Conservation (phyloP, 805 yeast species). For the Cyberlindnera japonica region DNA sequence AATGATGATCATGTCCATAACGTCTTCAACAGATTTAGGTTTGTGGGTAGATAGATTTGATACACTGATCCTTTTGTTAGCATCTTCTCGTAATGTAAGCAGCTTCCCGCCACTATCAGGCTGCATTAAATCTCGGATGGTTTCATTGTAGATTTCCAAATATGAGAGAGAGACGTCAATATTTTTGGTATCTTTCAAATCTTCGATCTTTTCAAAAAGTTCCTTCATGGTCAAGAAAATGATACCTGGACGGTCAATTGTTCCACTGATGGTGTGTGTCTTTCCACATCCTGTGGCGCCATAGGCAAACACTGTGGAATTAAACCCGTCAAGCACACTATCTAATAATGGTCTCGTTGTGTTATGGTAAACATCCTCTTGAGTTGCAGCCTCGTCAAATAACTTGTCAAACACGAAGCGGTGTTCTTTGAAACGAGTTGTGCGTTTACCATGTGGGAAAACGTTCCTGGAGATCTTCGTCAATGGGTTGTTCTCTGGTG, state of each 20-base stretch:
- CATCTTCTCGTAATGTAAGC: slow-evolving; percentile 68
- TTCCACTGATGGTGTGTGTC: slow-evolving; percentile 85
- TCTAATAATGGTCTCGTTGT: slow-evolving; percentile 74
- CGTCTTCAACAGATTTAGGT: slow-evolving; percentile 63
- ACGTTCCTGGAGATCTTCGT: slow-evolving; percentile 30
- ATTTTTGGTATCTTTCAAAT: slow-evolving; percentile 46
- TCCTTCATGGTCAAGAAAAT: slow-evolving; percentile 77
- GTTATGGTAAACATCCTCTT: slow-evolving; percentile 58
- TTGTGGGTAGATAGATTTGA: slow-evolving; percentile 62
- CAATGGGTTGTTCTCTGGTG: slow-evolving; percentile 65
- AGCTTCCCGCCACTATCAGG: slow-evolving; percentile 48
- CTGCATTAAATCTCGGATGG: slow-evolving; percentile 71
- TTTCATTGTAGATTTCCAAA: slow-evolving; percentile 88
- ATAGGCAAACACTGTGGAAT: slow-evolving; percentile 91
- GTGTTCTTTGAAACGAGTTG: slow-evolving; percentile 61
- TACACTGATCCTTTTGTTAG: slow-evolving; percentile 60
- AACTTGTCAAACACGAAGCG: slow-evolving; percentile 78
- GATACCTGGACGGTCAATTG: slow-evolving; percentile 69
- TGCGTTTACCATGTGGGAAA: slow-evolving; percentile 36
- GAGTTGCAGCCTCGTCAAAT: slow-evolving; percentile 63
- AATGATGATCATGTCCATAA: slow-evolving; percentile 67
- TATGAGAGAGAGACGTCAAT: slow-evolving; percentile 67
- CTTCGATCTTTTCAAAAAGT: slow-evolving; percentile 59
- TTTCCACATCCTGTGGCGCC: slow-evolving; percentile 99
- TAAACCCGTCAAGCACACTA: slow-evolving; percentile 76